Evolutionary conservation across 129 eudicot genomes (phyloP).

Genomic region (Calendula officinalis): DNA sequence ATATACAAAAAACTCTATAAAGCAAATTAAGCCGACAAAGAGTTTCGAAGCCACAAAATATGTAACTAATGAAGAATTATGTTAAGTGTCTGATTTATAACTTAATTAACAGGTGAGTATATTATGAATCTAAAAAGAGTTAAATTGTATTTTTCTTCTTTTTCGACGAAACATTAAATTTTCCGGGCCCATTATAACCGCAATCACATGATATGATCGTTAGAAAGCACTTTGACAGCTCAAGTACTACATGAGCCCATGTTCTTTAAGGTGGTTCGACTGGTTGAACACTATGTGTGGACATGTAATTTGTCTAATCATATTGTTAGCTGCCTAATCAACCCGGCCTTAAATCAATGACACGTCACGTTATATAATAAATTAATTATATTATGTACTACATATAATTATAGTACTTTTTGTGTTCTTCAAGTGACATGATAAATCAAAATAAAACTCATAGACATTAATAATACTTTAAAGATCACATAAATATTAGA

Average conservation of each 20-base stretch:
- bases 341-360: constrained; percentile 4
- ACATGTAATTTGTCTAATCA: constrained; percentile 15
- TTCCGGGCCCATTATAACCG: neutral
- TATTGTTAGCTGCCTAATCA: constrained; percentile 16
- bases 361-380: neutral
- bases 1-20: neutral
- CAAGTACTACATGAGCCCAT: constrained; percentile 32
- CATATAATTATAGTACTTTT: too few relatives aligned
- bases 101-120: too few relatives aligned
- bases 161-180: neutral
- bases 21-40: constrained; percentile 1
- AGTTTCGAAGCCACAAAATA: neutral
- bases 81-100: too few relatives aligned
- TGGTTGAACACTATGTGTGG: constrained; percentile 1
- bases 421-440: constrained; percentile 8
- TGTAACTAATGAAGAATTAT: neutral
- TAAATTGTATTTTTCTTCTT: too few relatives aligned
- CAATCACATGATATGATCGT: constrained; percentile 3
- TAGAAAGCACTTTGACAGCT: constrained; percentile 31
- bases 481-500: constrained; percentile 1
- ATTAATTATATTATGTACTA: too few relatives aligned
- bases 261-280: constrained; percentile 29
- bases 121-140: too few relatives aligned
- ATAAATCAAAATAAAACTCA: neutral
- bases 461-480: neutral